Conservation (phyloP, 306 rosid genomes). For the Geum urbanum region DNA sequence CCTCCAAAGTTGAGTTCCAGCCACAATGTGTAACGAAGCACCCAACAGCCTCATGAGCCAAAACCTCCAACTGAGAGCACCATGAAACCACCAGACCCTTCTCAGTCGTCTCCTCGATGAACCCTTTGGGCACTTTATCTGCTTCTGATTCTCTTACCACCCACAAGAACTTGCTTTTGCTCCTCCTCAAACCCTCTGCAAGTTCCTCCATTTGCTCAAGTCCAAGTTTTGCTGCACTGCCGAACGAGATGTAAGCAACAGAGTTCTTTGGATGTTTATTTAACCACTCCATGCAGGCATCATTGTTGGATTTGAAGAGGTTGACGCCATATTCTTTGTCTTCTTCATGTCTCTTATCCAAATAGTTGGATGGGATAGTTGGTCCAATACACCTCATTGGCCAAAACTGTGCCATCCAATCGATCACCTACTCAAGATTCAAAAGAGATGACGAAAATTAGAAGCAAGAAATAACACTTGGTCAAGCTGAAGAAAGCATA, state of each 20-base stretch:
- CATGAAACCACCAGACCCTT: conserved; percentile 22
- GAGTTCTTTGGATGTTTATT: conserved; percentile 12
- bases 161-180: conserved; percentile 29
- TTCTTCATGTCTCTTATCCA: conserved; percentile 15
- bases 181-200: conserved; percentile 23
- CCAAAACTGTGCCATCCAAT: conserved; percentile 21
- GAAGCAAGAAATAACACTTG: background rate
- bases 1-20: background rate
- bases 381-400: conserved; percentile 30
- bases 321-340: conserved; percentile 27
- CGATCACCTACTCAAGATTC: conserved; percentile 11
- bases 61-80: conserved; percentile 21
- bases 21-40: conserved; percentile 13
- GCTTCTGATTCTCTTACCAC: conserved; percentile 30
- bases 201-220: conserved; percentile 28
- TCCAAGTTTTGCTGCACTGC: conserved; percentile 17
- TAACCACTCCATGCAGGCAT: conserved; percentile 22
- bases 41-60: conserved; percentile 18
- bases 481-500: no score
- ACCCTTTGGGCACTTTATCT: conserved; percentile 26
- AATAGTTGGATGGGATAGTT: conserved; percentile 28
- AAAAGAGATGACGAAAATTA: background rate
- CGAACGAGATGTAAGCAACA: conserved; percentile 29
- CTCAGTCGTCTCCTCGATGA: conserved; percentile 17
- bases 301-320: conserved; percentile 2